Evolutionary conservation across 1,284 basidiomycete genomes (phyloP).

Genomic region (Gymnopus androsaceus): DNA sequence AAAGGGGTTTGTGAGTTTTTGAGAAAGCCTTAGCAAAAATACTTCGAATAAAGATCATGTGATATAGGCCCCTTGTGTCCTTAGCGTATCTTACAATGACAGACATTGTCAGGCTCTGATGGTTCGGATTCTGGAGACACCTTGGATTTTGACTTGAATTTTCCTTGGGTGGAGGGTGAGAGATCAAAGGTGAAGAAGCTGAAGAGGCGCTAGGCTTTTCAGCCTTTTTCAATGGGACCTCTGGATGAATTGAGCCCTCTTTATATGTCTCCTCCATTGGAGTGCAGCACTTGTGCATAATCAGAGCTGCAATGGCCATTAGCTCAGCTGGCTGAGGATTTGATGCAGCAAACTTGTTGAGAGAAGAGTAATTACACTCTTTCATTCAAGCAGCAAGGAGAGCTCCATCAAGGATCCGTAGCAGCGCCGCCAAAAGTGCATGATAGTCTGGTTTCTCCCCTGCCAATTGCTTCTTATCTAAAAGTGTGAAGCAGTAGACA

Average conservation of each 20-base stretch:
- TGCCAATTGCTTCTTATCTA: slow-evolving; percentile 22
- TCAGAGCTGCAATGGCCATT: neutral
- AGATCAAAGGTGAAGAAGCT: too few species aligned
- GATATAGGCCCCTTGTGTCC: too few species aligned
- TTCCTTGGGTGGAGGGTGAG: neutral
- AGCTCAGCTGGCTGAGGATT: neutral
- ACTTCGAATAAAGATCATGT: too few species aligned
- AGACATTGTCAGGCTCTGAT: neutral
- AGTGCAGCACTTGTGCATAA: neutral
- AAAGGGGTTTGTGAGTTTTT: too few species aligned
- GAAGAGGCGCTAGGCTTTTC: too few species aligned
- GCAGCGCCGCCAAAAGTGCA: slow-evolving; percentile 19
- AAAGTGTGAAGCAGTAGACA: slow-evolving; percentile 20
- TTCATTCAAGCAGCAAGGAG: slow-evolving; percentile 11
- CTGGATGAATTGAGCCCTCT: neutral
- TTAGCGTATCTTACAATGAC: too few species aligned
- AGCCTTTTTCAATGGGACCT: too few species aligned
- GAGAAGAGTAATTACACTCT: neutral
- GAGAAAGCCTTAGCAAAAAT: too few species aligned
- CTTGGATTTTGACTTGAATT: neutral
- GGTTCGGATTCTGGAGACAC: neutral
- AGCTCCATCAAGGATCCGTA: slow-evolving; percentile 21
- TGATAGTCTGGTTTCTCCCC: slow-evolving; percentile 27
- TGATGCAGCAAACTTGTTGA: slow-evolving; percentile 16
- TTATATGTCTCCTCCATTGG: slow-evolving; percentile 2